These are phyloP conservation scores for Naematelia aurantialba DNA, from an alignment of 768 basidiomycete species.

Conservation along the genomic window DNA sequence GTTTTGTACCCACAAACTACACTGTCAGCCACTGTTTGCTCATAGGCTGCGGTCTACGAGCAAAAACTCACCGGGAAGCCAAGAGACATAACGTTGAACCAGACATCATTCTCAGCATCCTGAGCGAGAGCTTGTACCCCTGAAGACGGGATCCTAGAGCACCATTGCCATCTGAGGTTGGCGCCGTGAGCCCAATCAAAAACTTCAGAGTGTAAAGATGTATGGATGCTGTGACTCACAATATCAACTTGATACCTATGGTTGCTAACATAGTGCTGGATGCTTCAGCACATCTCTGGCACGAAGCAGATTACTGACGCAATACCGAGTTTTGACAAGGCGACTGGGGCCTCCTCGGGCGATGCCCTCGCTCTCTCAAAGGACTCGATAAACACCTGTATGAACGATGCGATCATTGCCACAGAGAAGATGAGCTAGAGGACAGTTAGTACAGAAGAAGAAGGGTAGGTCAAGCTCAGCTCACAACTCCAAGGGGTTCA, in stretches of 20 bases:
- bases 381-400: conserved; percentile 53
- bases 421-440: conserved; percentile 50
- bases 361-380: conserved; percentile 40
- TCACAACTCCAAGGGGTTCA: conserved; percentile 52
- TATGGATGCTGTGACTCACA: conserved; percentile 22
- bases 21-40: too few species aligned
- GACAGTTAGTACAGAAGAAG: not conserved
- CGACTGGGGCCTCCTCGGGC: conserved; percentile 27
- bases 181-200: not conserved
- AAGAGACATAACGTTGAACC: conserved; percentile 53
- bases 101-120: conserved; percentile 53
- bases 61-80: conserved; percentile 46
- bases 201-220: not conserved
- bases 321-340: conserved; percentile 43
- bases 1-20: conserved; percentile 39
- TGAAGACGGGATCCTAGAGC: conserved; percentile 45
- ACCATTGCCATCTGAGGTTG: conserved; percentile 44
- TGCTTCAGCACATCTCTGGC: not conserved
- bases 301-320: conserved; percentile 22
- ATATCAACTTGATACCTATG: conserved; percentile 48
- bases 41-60: not conserved
- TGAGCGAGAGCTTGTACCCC: conserved; percentile 52
- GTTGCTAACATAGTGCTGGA: conserved; percentile 51
- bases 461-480: not conserved
- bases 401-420: conserved; percentile 51